Evolutionary conservation across 139 green algal genomes (phyloP).

Genomic region (Coelastrella sp.): DNA sequence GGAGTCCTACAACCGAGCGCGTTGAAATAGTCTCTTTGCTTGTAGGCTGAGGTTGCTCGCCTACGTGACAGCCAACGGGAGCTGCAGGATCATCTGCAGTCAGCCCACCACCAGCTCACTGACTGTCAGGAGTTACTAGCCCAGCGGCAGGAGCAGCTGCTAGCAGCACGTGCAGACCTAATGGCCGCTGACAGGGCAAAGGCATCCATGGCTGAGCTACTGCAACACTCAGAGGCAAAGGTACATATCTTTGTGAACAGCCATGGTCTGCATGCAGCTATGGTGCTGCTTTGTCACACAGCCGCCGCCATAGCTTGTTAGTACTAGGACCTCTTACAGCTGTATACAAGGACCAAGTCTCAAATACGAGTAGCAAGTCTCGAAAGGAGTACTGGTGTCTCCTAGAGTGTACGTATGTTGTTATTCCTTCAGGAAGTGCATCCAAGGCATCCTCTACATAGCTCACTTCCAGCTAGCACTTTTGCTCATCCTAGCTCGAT

Average conservation of each 20-base stretch:
- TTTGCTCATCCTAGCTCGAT: too few species aligned
- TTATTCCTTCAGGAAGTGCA: too few species aligned
- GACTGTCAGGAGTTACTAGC: neutral
- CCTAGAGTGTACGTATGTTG: too few species aligned
- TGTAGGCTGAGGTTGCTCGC: conserved; percentile 12
- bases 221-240: conserved; percentile 36
- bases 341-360: too few species aligned
- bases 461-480: too few species aligned
- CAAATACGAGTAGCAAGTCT: too few species aligned
- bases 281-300: neutral
- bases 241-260: neutral
- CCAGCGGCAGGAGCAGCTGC: conserved; percentile 26
- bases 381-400: too few species aligned
- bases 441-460: too few species aligned
- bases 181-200: neutral
- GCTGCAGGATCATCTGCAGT: conserved; percentile 18
- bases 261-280: neutral
- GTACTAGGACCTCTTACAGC: too few species aligned
- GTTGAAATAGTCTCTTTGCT: neutral
- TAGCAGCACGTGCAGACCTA: neutral
- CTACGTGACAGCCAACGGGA: neutral
- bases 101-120: neutral
- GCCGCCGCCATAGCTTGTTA: too few species aligned
- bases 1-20: neutral
- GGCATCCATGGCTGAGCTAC: neutral